phyloP scores from a whole-genome alignment of 2,329 filamentous ascomycete genomes.

The Aspergillus sp. region DNA sequence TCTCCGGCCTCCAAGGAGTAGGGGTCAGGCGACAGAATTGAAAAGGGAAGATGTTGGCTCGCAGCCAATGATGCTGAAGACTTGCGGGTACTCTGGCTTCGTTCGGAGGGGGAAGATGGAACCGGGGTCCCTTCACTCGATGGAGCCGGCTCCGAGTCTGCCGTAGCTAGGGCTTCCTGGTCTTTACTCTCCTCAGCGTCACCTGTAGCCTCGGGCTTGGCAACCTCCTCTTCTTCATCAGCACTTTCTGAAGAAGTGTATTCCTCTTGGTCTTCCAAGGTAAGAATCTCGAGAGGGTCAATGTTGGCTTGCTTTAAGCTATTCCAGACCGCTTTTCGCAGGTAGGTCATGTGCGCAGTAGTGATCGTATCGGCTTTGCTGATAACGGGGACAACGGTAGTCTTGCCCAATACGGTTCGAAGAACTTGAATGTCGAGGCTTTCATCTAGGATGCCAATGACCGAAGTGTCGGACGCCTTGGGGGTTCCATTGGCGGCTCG shows the following conservation, averaged over 20 bases:
- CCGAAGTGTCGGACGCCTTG: slow-evolving; percentile 36
- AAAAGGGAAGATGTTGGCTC: slow-evolving; percentile 74
- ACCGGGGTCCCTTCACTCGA: slow-evolving; percentile 12
- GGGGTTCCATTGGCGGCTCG: slow-evolving; percentile 51
- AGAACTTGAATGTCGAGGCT: slow-evolving; percentile 88
- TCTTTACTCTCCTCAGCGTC: slow-evolving; percentile 27
- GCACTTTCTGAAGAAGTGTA: slow-evolving; percentile 49
- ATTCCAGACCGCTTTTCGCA: slow-evolving; percentile 88
- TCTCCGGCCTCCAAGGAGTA: slow-evolving; percentile 59
- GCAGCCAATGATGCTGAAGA: slow-evolving; percentile 31
- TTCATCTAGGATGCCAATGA: slow-evolving; percentile 72
- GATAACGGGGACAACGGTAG: slow-evolving; percentile 90
- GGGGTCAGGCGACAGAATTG: slow-evolving; percentile 87
- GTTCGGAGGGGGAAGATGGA: slow-evolving; percentile 26
- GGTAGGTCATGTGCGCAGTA: slow-evolving; percentile 83
- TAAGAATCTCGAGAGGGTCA: slow-evolving; percentile 82
- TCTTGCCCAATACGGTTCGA: slow-evolving; percentile 83
- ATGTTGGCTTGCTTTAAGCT: slow-evolving; percentile 80
- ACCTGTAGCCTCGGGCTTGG: slow-evolving; percentile 9
- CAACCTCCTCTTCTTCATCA: slow-evolving; percentile 36
- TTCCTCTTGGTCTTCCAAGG: slow-evolving; percentile 70
- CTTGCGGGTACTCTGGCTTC: slow-evolving; percentile 46
- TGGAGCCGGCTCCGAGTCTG: slow-evolving; percentile 13
- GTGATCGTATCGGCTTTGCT: slow-evolving; percentile 97
- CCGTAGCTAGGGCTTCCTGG: slow-evolving; percentile 17